These are phyloP conservation scores for Zelopaecilomyces penicillatus DNA, from an alignment of 2,329 filamentous ascomycete species.

Conservation along the genomic window DNA sequence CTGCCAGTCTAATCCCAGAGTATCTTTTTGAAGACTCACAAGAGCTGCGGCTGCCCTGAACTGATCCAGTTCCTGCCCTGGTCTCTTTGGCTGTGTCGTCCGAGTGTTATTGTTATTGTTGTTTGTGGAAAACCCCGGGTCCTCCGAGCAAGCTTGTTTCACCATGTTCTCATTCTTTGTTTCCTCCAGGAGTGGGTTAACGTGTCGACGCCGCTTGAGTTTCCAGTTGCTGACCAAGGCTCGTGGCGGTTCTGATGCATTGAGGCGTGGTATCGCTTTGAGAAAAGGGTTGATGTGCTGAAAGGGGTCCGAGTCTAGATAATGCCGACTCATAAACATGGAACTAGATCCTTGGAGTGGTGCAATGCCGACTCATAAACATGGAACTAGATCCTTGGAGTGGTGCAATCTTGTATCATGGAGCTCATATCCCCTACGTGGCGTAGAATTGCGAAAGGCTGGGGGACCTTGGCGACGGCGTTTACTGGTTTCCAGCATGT, in stretches of 20 bases:
- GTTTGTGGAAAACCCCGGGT: too few species aligned
- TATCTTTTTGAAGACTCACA: slow-evolving; percentile 8
- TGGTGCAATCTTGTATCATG: neutral
- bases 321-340: neutral
- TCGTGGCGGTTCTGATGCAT: neutral
- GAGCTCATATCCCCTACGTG: neutral
- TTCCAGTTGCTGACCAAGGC: neutral
- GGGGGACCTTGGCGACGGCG: neutral
- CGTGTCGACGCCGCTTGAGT: slow-evolving; percentile 4
- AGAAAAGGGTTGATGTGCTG: neutral
- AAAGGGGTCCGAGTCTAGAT: neutral
- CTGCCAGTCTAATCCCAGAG: neutral
- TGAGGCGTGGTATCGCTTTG: neutral
- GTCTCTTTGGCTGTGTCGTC: neutral
- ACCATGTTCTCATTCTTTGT: too few species aligned
- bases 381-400: neutral
- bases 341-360: neutral
- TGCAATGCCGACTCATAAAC: neutral
- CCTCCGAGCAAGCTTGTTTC: too few species aligned
- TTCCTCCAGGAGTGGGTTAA: neutral
- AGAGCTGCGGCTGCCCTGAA: slow-evolving; percentile 9
- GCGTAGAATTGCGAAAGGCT: neutral
- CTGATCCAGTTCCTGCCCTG: slow-evolving; percentile 2
- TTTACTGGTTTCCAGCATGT: neutral
- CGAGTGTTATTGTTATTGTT: neutral